Conservation (phyloP, 495 filamentous ascomycete genomes). For the Astrocystis sublimbata region DNA sequence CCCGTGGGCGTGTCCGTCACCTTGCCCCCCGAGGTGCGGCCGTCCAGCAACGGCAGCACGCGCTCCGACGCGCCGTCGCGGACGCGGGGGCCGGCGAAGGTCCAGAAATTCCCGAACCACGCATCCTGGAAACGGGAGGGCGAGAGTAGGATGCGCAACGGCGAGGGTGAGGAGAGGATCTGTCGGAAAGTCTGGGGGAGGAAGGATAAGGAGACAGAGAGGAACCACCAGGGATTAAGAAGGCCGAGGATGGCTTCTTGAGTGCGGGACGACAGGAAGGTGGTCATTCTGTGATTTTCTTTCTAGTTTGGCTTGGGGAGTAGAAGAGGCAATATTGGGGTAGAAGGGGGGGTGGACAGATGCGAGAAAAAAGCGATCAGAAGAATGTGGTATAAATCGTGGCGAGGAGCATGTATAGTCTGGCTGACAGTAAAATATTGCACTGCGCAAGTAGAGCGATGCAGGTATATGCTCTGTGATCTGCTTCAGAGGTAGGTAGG, state of each 20-base stretch:
- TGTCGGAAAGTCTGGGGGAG: constrained; percentile 39
- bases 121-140: constrained; percentile 39
- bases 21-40: constrained; percentile 32
- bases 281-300: constrained; percentile 13
- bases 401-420: not conserved
- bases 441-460: no score
- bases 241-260: constrained; percentile 25
- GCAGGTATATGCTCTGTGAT: not conserved
- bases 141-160: constrained; percentile 31
- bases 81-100: constrained; percentile 37
- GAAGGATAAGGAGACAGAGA: constrained; percentile 36
- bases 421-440: no score
- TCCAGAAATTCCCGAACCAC: constrained; percentile 56
- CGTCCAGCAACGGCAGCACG: constrained; percentile 46
- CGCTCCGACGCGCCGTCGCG: constrained; percentile 27
- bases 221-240: constrained; percentile 42
- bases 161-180: constrained; percentile 24
- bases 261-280: constrained; percentile 17
- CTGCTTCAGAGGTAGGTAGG: not conserved
- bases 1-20: constrained; percentile 23
- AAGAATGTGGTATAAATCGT: not conserved
- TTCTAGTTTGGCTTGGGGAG: not conserved
- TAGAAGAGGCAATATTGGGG: not conserved
- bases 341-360: not conserved
- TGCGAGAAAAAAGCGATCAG: no score